Percentiles rank a stretch among this genome's conserved stretches.
These are phyloP conservation scores for Podospora australis DNA, from an alignment of 495 filamentous ascomycete genomes.

Conservation along the genomic window DNA sequence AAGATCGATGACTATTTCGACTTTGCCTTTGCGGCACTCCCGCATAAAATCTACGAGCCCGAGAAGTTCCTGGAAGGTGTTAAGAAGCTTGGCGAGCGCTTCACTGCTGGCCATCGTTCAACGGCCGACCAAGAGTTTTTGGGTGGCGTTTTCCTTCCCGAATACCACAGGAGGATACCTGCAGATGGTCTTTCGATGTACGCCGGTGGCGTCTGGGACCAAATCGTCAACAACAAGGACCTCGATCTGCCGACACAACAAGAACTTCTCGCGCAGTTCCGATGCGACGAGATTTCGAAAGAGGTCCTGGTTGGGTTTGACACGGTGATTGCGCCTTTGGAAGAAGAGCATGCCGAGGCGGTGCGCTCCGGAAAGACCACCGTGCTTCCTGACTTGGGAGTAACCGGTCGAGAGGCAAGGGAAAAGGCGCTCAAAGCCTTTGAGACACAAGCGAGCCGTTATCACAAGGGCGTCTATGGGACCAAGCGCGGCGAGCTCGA, in stretches of 20 bases:
- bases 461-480: slow-evolving; percentile 90
- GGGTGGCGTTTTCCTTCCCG: slow-evolving; percentile 79
- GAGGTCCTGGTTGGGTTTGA: slow-evolving; percentile 84
- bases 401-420: slow-evolving; percentile 64
- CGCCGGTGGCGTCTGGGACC: slow-evolving; percentile 91
- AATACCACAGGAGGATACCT: slow-evolving; percentile 92
- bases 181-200: slow-evolving; percentile 93
- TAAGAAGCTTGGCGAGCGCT: slow-evolving; percentile 70
- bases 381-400: slow-evolving; percentile 71
- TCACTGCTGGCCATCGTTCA: slow-evolving; percentile 67
- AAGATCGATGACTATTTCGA: slow-evolving; percentile 96
- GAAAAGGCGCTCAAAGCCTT: slow-evolving; percentile 73
- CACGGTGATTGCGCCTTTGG: slow-evolving; percentile 69
- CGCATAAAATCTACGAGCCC: slow-evolving; percentile 92
- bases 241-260: slow-evolving; percentile 95
- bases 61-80: slow-evolving; percentile 84
- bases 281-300: slow-evolving; percentile 90
- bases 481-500: slow-evolving; percentile 81
- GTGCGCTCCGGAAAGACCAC: slow-evolving; percentile 61
- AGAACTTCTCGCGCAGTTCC: slow-evolving; percentile 91
- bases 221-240: slow-evolving; percentile 98
- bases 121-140: slow-evolving; percentile 66
- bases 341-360: slow-evolving; percentile 74
- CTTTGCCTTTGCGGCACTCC: slow-evolving; percentile 91
- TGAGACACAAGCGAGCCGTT: slow-evolving; percentile 82